These are phyloP conservation scores for Fraxinus paxiana DNA, from an alignment of 305 asterid species.

Conservation along the genomic window DNA sequence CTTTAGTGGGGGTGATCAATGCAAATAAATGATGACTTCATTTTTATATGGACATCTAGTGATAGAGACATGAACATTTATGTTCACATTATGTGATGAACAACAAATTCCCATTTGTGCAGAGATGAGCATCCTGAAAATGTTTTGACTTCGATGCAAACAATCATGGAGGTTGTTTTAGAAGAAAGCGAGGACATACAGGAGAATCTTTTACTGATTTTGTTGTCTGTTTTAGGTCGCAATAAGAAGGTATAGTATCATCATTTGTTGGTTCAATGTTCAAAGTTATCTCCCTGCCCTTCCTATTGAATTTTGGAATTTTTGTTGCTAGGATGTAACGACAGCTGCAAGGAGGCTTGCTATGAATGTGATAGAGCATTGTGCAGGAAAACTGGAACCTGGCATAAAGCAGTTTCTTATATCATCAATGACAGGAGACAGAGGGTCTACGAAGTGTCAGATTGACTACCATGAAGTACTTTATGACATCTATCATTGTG, in stretches of 20 bases:
- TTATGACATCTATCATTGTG: constrained; percentile 71
- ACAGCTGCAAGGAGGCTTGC: constrained; percentile 83
- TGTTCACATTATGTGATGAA: background rate
- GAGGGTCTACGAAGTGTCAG: constrained; percentile 46
- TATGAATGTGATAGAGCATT: constrained; percentile 65
- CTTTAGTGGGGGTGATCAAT: background rate
- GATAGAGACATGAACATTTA: background rate
- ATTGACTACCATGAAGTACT: constrained; percentile 70
- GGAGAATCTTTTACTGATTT: constrained; percentile 62
- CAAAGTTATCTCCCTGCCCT: constrained; percentile 17
- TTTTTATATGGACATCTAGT: background rate
- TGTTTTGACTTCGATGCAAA: constrained; percentile 86
- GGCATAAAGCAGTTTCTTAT: constrained; percentile 74
- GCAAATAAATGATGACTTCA: background rate
- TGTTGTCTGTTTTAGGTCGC: constrained; percentile 79
- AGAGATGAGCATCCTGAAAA: constrained; percentile 89
- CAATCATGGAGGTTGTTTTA: constrained; percentile 78
- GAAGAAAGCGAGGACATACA: constrained; percentile 93
- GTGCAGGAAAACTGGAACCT: constrained; percentile 87
- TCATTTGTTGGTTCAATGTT: constrained; percentile 15
- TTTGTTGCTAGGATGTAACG: constrained; percentile 54
- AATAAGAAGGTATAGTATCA: constrained; percentile 50
- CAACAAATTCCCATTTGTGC: constrained; percentile 23
- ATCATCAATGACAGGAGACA: constrained; percentile 86
- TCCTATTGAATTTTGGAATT: constrained; percentile 21